Evolutionary conservation across 192 early-diverging fungal species (phyloP), one percentile per base, ranked within the genome.

Genomic region (Backusella liffmaniae): DNA sequence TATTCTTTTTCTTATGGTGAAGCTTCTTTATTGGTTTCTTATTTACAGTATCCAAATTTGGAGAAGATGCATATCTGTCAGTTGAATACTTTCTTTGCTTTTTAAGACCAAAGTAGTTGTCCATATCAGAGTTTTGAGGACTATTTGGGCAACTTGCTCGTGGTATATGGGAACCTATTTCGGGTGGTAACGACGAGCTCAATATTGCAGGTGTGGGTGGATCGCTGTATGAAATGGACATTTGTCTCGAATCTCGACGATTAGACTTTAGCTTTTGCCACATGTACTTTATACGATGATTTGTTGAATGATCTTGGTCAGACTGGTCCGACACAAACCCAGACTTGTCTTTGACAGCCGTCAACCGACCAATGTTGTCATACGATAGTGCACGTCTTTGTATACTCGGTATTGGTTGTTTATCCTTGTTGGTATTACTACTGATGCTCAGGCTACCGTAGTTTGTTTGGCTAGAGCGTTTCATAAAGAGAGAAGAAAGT

Each of bases 211-310:
- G 56, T 62, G 56, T 62, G 8, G 56, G 56, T 62, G 56, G 23
- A 62, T 62, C 56, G 26, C 56, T 62, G 26, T 62, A 62, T 62
- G 56, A 62, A 62, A 4, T 62, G 23, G 56, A 29, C 56, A 23
- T 23, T 62, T 23, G 56, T 29, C 56, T 29, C 3, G 21, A 62
- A 26, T 62, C 10, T 29, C 56, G 56, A 29, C 56, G 56, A 62
- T 23, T 62, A 12, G 56, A 62, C 21, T 62, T 62, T 62, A 62
- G 2, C 26, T 62, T 62, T 62, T 29, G 56, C 56, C 56, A 62
- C 56, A 62, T 62, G 56, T 62, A 62, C 56, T 62, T 62, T 62
- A 62, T 62, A 62, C 56, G 56, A 62, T 62, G 56, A 13, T 62
- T 62, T 62, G 56, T 12, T 13, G 56, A 62, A 29, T 62, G 26